phyloP scores from a whole-genome alignment of 495 filamentous ascomycete genomes.

The Neurospora africana region DNA sequence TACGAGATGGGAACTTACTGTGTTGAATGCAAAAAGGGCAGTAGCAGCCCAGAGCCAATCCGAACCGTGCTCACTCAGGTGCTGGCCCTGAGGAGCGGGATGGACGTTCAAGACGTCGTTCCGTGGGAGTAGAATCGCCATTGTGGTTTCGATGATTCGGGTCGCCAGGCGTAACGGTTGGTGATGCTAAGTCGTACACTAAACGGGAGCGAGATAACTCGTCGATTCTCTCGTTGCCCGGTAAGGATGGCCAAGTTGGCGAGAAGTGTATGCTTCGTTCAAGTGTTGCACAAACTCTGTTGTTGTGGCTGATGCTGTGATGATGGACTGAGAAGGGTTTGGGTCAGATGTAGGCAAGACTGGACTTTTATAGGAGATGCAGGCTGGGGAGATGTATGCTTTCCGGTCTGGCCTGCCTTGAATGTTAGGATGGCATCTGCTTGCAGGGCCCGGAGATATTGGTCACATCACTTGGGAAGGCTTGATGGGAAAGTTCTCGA shows the following conservation, averaged over 20 bases:
- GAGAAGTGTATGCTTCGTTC: background rate
- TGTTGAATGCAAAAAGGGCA: slow-evolving; percentile 31
- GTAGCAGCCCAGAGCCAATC: slow-evolving; percentile 38
- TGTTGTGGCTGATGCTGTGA: background rate
- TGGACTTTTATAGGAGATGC: background rate
- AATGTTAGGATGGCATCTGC: background rate
- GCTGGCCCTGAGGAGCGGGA: slow-evolving; percentile 28
- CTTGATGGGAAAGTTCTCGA: slow-evolving; percentile 5
- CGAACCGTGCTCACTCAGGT: slow-evolving; percentile 32
- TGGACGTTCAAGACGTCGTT: slow-evolving; percentile 37
- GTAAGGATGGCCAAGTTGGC: background rate
- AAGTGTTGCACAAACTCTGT: background rate
- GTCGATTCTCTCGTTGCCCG: background rate
- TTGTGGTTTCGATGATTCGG: background rate
- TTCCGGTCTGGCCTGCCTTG: background rate
- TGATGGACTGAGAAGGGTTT: background rate
- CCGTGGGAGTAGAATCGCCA: slow-evolving; percentile 12
- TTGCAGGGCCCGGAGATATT: background rate
- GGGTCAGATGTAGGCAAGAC: background rate
- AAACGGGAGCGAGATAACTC: background rate
- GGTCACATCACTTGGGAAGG: background rate
- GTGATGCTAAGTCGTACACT: background rate
- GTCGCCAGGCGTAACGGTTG: background rate
- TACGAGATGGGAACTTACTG: slow-evolving; percentile 15
- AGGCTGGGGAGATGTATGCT: background rate